These are phyloP conservation scores for Oropetium thomaeum DNA, from an alignment of 176 grass and related monocot species.

Conservation along the genomic window DNA sequence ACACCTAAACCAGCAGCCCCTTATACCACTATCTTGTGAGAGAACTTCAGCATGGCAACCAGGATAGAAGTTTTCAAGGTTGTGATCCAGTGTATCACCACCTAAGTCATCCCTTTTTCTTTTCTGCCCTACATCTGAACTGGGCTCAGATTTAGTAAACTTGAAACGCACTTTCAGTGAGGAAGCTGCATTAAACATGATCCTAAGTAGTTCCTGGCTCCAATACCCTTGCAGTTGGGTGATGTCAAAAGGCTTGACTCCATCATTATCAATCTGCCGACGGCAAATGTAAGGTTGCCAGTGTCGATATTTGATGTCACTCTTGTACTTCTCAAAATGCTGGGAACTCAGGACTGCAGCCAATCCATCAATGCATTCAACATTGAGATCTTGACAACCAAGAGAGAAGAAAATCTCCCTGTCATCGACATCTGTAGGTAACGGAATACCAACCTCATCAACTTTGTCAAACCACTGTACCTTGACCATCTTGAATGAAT, in stretches of 20 bases:
- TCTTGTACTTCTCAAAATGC: constrained; percentile 82
- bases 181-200: constrained; percentile 56
- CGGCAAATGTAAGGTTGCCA: constrained; percentile 74
- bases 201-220: constrained; percentile 75
- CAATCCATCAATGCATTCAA: constrained; percentile 97
- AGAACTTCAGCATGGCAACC: constrained; percentile 69
- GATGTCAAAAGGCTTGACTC: constrained; percentile 70
- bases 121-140: constrained; percentile 49
- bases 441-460: constrained; percentile 70
- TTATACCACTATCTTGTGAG: constrained; percentile 89
- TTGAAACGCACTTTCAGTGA: constrained; percentile 78
- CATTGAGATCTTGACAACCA: constrained; percentile 81
- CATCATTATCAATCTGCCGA: constrained; percentile 62
- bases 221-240: constrained; percentile 88
- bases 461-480: constrained; percentile 87
- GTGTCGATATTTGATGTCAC: constrained; percentile 14
- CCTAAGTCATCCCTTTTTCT: constrained; percentile 34
- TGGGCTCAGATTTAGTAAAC: constrained; percentile 40
- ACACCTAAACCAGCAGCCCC: constrained; percentile 95
- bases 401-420: constrained; percentile 88
- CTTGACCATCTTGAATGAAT: constrained; percentile 67
- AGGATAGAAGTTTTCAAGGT: constrained; percentile 43
- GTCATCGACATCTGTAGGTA: constrained; percentile 50
- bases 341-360: constrained; percentile 67
- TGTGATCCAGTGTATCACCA: constrained; percentile 15